phyloP scores from a whole-genome alignment of 805 yeast species.

The Metschnikowia sp. region DNA sequence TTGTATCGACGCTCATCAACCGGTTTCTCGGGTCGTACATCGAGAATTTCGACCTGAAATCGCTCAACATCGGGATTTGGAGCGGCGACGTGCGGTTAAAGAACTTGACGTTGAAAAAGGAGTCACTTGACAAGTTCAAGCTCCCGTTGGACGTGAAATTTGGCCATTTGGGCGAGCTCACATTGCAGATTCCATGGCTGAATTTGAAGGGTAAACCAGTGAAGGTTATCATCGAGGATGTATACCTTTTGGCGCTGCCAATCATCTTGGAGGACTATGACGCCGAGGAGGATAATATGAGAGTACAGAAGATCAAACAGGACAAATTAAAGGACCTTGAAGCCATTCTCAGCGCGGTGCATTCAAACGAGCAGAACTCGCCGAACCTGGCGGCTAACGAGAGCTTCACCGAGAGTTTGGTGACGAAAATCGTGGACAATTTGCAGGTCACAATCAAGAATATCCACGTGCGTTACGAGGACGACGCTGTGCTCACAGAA shows the following conservation, averaged over 20 bases:
- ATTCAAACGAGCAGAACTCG: conserved; percentile 17
- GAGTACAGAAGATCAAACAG: conserved; percentile 59
- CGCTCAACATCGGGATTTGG: conserved; percentile 94
- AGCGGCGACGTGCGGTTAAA: conserved; percentile 89
- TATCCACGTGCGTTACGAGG: conserved; percentile 92
- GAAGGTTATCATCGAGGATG: conserved; percentile 80
- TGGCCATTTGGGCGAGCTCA: conserved; percentile 87
- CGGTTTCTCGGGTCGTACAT: conserved; percentile 70
- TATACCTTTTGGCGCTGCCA: conserved; percentile 78
- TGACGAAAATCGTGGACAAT: conserved; percentile 90
- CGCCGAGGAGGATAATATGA: conserved; percentile 54
- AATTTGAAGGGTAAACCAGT: conserved; percentile 91
- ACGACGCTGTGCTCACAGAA: conserved; percentile 64
- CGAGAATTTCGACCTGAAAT: conserved; percentile 94
- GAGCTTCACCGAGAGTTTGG: conserved; percentile 79
- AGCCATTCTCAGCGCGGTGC: conserved; percentile 50
- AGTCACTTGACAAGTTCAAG: conserved; percentile 81
- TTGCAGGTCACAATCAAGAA: conserved; percentile 86
- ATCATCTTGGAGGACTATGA: conserved; percentile 54
- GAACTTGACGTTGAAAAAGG: conserved; percentile 76
- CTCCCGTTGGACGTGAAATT: conserved; percentile 83
- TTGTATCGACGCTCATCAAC: conserved; percentile 61
- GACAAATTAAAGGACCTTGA: conserved; percentile 68
- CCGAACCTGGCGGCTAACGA: conserved; percentile 43
- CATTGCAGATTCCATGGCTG: conserved; percentile 95